Percentiles rank a stretch among this genome's conserved stretches.
Evolutionary conservation across 805 yeast genomes (phyloP).

Genomic region (Maudiozyma bulderi): DNA sequence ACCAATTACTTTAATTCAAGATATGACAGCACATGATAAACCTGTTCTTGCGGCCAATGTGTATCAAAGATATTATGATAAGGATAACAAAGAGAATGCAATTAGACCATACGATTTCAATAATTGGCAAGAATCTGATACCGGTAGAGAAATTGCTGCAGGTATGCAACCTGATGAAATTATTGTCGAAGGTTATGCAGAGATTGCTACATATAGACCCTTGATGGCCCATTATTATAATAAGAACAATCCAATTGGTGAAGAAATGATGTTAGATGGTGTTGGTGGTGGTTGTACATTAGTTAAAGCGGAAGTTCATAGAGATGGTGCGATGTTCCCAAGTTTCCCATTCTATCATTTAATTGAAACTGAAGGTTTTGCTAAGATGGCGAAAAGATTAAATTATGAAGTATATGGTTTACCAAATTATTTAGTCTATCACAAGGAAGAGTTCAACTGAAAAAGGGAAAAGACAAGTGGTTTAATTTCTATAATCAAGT

Average conservation of each 20-base stretch:
- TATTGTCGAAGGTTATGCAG: constrained; percentile 88
- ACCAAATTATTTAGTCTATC: constrained; percentile 90
- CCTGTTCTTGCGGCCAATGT: constrained; percentile 90
- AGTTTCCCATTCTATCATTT: constrained; percentile 94
- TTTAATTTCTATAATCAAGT: neutral
- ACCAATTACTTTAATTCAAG: constrained; percentile 75
- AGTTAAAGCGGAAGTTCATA: constrained; percentile 94
- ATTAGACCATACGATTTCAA: constrained; percentile 91
- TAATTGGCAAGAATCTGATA: constrained; percentile 87
- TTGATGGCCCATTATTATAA: constrained; percentile 86
- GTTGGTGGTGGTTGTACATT: constrained; percentile 96
- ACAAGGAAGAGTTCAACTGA: constrained; percentile 58
- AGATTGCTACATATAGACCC: constrained; percentile 88
- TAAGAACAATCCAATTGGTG: constrained; percentile 46
- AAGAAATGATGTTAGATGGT: constrained; percentile 85
- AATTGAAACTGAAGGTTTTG: constrained; percentile 97
- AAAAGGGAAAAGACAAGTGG: neutral
- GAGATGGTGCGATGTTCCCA: constrained; percentile 99
- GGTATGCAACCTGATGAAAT: constrained; percentile 79
- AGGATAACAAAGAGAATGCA: constrained; percentile 42
- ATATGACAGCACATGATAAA: constrained; percentile 73
- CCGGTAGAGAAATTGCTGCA: constrained; percentile 66
- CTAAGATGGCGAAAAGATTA: constrained; percentile 92
- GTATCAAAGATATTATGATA: constrained; percentile 68
- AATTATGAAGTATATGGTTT: constrained; percentile 88